These are phyloP conservation scores for Ramicandelaber brevisporus DNA, from an alignment of 192 early-diverging fungal genomes.

Conservation along the genomic window DNA sequence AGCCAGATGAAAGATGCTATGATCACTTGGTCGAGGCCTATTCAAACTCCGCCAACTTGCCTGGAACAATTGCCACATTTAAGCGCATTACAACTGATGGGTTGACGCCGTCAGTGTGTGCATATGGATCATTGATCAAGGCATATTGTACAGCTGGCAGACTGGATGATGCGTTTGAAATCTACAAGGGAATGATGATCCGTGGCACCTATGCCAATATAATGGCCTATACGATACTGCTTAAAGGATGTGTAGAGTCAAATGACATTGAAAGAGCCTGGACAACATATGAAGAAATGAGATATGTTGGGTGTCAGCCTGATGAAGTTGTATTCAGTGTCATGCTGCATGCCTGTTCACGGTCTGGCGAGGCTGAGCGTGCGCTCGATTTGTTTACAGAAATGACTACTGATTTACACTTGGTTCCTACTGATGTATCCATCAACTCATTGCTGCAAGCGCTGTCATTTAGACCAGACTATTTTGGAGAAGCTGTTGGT, in stretches of 20 bases:
- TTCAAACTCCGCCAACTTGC: no score
- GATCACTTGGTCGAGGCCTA: no score
- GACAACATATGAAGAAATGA: conserved; percentile 74
- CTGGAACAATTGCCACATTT: conserved; percentile 39
- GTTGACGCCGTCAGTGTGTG: conserved; percentile 29
- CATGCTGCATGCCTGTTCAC: conserved; percentile 83
- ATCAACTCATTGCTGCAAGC: conserved; percentile 76
- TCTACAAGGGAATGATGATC: conserved; percentile 54
- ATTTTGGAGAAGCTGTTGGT: conserved; percentile 58
- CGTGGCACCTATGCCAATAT: conserved; percentile 21
- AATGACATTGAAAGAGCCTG: conserved; percentile 56
- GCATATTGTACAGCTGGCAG: conserved; percentile 25
- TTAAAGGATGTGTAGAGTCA: conserved; percentile 51
- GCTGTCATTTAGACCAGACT: conserved; percentile 48
- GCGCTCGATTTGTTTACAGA: conserved; percentile 82
- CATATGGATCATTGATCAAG: conserved; percentile 47
- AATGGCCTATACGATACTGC: conserved; percentile 51
- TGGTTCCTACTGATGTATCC: conserved; percentile 57
- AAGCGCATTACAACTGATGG: conserved; percentile 23
- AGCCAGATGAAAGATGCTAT: no score
- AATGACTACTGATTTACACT: conserved; percentile 39
- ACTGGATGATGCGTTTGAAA: conserved; percentile 41
- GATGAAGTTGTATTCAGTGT: conserved; percentile 56
- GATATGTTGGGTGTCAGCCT: conserved; percentile 42
- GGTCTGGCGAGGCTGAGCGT: conserved; percentile 56